These are phyloP conservation scores for Gaeumannomyces tritici DNA, from an alignment of 2,329 filamentous ascomycete species.

Conservation along the genomic window DNA sequence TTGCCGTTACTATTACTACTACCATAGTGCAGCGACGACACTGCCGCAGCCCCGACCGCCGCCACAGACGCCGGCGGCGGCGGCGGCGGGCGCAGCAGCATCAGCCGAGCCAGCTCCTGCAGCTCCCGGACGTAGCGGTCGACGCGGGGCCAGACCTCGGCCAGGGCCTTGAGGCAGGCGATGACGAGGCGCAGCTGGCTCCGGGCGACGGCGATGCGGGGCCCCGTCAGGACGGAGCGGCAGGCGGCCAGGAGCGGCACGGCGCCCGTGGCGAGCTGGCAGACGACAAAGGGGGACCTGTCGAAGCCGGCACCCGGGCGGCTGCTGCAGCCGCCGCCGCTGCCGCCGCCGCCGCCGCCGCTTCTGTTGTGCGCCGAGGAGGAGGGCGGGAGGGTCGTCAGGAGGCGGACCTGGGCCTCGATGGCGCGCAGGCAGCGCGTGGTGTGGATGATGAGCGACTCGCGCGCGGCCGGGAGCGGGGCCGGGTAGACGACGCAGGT, in stretches of 20 bases:
- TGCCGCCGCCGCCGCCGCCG: background rate
- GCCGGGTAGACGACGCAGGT: constrained; percentile 21
- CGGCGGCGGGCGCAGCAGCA: constrained; percentile 15
- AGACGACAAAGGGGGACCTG: constrained; percentile 29
- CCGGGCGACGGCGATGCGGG: constrained; percentile 23
- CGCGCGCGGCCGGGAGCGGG: constrained; percentile 4
- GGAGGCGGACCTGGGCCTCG: constrained; percentile 26
- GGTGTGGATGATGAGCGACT: constrained; percentile 26
- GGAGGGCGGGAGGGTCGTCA: constrained; percentile 23
- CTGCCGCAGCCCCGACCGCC: too few species aligned
- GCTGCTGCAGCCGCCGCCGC: background rate
- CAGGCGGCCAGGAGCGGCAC: constrained; percentile 26
- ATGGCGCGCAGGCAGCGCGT: constrained; percentile 24
- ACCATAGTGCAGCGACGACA: too few species aligned
- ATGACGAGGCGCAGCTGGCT: constrained; percentile 30
- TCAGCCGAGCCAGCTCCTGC: constrained; percentile 26
- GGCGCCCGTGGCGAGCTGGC: constrained; percentile 28
- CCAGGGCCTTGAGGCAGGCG: constrained; percentile 27
- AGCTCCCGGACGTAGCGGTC: constrained; percentile 26
- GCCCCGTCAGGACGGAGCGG: constrained; percentile 20
- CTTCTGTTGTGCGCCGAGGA: too few species aligned
- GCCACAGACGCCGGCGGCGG: background rate
- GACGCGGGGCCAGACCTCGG: constrained; percentile 25
- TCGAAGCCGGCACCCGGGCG: too few species aligned
- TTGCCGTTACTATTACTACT: too few species aligned